Base-by-base conservation (phyloP, 768 basidiomycete species). In the Leucosporidium yakuticum region DNA sequence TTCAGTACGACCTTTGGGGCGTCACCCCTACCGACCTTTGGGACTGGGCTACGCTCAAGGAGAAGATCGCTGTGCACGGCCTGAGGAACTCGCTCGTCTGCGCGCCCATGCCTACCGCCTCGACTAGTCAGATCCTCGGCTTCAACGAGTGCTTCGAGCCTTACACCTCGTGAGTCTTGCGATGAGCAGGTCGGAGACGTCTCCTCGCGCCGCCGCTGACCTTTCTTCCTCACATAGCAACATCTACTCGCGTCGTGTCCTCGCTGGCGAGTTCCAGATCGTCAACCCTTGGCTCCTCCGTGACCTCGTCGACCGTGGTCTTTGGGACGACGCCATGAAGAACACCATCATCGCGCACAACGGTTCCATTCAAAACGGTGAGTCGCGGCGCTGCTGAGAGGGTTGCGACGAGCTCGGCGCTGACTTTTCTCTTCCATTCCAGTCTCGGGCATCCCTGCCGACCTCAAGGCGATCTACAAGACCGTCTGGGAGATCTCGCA, bases 401-500 rank as follows among this genome's bases (percentile, higher is more conserved):
- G n/a, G n/a, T 29, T 34, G 4, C 4, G 27, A 2, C 34, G n/a
- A 19, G 14, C 23, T 39, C n/a, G 14, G 17, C 34, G 27, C 56
- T 66, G 4, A 71, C 53, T 32, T 8, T 23, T 49, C 54, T 89
- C 32, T 88, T 9, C 79, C n/a, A n/a, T n/a, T 90, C 32, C 91
- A 95, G 78, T 97, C 73, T 87, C 90, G 32, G 84, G 77, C 57
- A 91, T 98, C 73, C 94, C 95, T 2, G 87, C 86, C 66, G 86
- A 96, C 73, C 83, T 94, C 80, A 97, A 96, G 81, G 89, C 90
- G 0, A 93, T 99, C 81, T 99, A 99, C 86, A 97, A 97, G 83
- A 99, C 95, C n/a, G 95, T 97, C 59, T 99, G 95, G 95, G 95
- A 99, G 82, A 94, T 99, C 79, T 88, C 86, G 55, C 95, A 98